Evolutionary conservation across 129 eudicot species (phyloP).

Genomic region (Saussurea involucrata): DNA sequence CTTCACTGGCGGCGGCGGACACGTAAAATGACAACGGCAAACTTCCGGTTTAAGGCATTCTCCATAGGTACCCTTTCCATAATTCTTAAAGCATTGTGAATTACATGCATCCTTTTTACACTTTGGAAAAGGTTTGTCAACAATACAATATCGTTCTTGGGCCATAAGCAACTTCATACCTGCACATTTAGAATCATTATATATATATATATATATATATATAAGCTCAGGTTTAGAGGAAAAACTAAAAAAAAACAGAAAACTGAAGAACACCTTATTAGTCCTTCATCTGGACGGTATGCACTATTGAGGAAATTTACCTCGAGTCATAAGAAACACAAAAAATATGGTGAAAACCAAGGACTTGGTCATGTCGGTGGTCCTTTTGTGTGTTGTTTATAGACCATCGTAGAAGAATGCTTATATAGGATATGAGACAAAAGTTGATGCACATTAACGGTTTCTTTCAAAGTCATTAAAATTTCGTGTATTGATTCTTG

Average conservation of each 20-base stretch:
- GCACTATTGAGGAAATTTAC: not conserved
- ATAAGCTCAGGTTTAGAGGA: no score
- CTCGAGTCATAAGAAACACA: not conserved
- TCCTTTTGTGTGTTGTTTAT: not conserved
- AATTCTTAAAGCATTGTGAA: not conserved
- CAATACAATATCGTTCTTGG: not conserved
- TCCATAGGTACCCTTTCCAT: not conserved
- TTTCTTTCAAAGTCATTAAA: not conserved
- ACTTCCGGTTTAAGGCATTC: not conserved
- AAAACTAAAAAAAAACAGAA: no score
- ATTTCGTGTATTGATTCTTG: not conserved
- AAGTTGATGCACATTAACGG: not conserved
- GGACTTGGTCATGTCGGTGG: not conserved
- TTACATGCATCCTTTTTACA: not conserved
- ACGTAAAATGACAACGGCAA: not conserved
- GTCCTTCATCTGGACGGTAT: no score
- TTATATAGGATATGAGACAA: not conserved
- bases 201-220: not conserved
- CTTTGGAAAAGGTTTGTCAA: not conserved
- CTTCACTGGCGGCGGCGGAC: not conserved
- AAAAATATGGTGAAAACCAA: not conserved
- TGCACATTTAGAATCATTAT: not conserved
- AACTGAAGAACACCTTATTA: no score
- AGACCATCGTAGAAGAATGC: not conserved
- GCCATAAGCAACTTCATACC: not conserved